Evolutionary conservation across 805 yeast genomes (phyloP), one percentile per base, ranked within the genome.

Genomic region (Tetrapisispora iriomotensis): DNA sequence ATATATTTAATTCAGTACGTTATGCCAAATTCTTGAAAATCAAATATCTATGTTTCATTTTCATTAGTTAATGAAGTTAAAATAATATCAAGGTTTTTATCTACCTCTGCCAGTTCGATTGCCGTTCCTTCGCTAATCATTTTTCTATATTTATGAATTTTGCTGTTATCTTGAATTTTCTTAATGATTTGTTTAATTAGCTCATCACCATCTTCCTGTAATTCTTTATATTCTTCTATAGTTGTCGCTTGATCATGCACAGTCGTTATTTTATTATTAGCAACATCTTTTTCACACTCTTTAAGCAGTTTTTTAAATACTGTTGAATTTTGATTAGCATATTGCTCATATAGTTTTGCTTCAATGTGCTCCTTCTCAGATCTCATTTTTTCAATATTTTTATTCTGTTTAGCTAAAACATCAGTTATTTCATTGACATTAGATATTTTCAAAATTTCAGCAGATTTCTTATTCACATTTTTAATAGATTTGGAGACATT

Each of bases 371-470:
- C 34, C 19, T 47, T 27, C 15, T 46, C 47, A 8, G 17, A 37
- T 23, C 35, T 45, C n/a, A 40, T 33, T 38, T 38, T 33, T 9
- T 25, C 18, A 10, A 30, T 12, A 8, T 25, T 25, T 12, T 9
- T 12, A 8, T 17, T 41, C 31, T 41, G 45, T 34, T 18, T 43
- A 21, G 40, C 31, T 12, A 54, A 36, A 14, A 47, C 49, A 29
- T 40, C 40, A 2, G 94, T 82, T 47, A 84, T 83, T 6, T 95
- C 95, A 45, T 78, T 75, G 17, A 67, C 70, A 55, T 86, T 94
- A 48, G 74, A 82, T 44, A 77, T 75, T 51, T 82, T 78, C 13
- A 76, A 48, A 51, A 74, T 53, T 18, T 60, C 63, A 18, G 53
- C 41, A 8, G 64, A 53, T 28, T 52, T 50, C 3, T 41, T 21